phyloP scores from a whole-genome alignment of 2,329 filamentous ascomycete genomes.

The Stenocarpella maydis region DNA sequence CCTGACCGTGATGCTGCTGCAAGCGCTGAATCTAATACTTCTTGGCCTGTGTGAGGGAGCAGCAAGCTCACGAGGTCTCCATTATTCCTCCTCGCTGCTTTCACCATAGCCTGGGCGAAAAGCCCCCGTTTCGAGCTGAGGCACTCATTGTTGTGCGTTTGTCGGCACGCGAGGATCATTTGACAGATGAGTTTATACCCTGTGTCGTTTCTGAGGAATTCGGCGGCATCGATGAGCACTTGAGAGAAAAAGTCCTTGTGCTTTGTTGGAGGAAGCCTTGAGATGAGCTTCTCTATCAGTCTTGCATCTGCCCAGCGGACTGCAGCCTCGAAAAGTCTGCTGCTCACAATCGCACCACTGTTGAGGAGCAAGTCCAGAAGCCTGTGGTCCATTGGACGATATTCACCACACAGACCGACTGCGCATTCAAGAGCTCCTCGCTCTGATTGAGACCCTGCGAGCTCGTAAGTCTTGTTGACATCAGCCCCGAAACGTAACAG shows the following conservation, averaged over 20 bases:
- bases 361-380: not conserved
- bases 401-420: not conserved
- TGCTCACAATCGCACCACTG: not conserved
- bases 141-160: not conserved
- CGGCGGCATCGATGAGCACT: not conserved
- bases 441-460: not conserved
- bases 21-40: not conserved
- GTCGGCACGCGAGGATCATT: not conserved
- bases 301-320: not conserved
- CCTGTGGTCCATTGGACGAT: not conserved
- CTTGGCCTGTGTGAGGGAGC: not conserved
- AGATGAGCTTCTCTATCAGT: not conserved
- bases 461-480: not conserved
- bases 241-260: not conserved
- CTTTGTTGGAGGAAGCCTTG: not conserved
- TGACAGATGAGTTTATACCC: not conserved
- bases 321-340: not conserved
- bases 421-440: slow-evolving; percentile 5
- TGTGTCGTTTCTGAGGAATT: not conserved
- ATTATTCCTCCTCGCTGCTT: not conserved
- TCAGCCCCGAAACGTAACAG: not conserved
- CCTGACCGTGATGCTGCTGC: not conserved
- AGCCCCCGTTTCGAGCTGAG: fast-evolving
- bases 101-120: not conserved
- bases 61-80: not conserved